These are phyloP conservation scores for Phytophthora ramorum DNA, from an alignment of 352 stramenopile species.

Conservation along the genomic window DNA sequence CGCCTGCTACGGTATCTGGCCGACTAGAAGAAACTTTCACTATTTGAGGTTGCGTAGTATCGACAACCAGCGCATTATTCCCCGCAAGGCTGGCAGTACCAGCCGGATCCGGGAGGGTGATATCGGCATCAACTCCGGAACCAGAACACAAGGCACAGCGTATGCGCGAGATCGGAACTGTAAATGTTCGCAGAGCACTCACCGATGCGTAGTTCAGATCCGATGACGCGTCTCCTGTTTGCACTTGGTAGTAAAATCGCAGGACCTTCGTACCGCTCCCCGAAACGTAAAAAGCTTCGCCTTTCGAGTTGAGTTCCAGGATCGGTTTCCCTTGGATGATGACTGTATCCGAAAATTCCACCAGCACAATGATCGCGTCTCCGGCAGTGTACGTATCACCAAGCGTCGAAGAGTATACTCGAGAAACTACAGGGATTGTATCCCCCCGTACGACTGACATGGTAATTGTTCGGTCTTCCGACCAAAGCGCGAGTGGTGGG, in stretches of 20 bases:
- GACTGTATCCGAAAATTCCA: conserved; percentile 62
- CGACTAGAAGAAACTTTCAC: conserved; percentile 55
- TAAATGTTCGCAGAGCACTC: conserved; percentile 45
- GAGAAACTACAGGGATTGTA: conserved; percentile 43
- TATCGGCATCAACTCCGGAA: conserved; percentile 41
- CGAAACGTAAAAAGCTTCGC: conserved; percentile 53
- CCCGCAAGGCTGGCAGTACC: conserved; percentile 41
- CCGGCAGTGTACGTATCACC: conserved; percentile 68
- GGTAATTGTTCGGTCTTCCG: conserved; percentile 9
- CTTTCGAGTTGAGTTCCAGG: conserved; percentile 76
- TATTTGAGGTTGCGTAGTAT: conserved; percentile 48
- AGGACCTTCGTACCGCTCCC: conserved; percentile 56
- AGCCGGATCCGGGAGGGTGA: conserved; percentile 42
- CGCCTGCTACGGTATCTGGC: conserved; percentile 34
- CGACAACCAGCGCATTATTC: conserved; percentile 43
- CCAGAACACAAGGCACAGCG: conserved; percentile 28
- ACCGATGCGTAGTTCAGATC: conserved; percentile 67
- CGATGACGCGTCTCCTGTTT: conserved; percentile 40
- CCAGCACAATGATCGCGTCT: conserved; percentile 63
- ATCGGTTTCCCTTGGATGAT: conserved; percentile 55
- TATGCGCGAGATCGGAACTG: conserved; percentile 29
- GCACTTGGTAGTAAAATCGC: conserved; percentile 75
- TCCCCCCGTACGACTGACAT: conserved; percentile 45
- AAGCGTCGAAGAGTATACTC: conserved; percentile 48
- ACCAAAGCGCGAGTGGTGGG: conserved; percentile 17